phyloP scores from a whole-genome alignment of 139 green algal species.

The Chlamydomonas eustigma region DNA sequence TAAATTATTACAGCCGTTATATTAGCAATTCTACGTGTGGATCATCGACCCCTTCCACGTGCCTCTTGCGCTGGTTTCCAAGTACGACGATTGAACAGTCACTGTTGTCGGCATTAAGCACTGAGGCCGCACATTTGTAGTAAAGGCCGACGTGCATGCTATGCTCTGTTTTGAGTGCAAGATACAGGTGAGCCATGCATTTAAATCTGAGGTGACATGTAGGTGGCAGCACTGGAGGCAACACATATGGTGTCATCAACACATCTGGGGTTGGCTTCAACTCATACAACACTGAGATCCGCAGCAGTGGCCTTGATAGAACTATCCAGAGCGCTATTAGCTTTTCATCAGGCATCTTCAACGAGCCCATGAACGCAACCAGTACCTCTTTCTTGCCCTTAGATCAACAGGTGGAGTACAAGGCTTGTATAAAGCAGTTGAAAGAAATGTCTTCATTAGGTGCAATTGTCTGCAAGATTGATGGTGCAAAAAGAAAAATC shows the following conservation, averaged over 20 bases:
- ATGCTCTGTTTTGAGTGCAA: not conserved
- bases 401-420: too few species aligned
- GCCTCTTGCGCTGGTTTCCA: slow-evolving; percentile 6
- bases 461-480: not conserved
- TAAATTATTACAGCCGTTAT: not conserved
- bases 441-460: too few species aligned
- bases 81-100: not conserved
- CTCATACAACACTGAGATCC: slow-evolving; percentile 31
- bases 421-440: too few species aligned
- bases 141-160: not conserved
- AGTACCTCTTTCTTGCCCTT: not conserved
- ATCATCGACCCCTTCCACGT: not conserved
- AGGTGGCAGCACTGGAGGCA: not conserved
- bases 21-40: not conserved
- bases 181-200: not conserved
- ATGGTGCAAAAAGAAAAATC: not conserved
- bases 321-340: slow-evolving; percentile 31
- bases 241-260: not conserved
- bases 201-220: not conserved
- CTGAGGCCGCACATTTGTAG: too few species aligned
- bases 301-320: slow-evolving; percentile 35
- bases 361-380: not conserved
- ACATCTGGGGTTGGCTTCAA: slow-evolving; percentile 2
- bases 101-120: too few species aligned
- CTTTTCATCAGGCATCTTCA: slow-evolving; percentile 18